Conservation (phyloP, 176 grass and related monocot species). For the sorghum (Sorghum bicolor) region DNA sequence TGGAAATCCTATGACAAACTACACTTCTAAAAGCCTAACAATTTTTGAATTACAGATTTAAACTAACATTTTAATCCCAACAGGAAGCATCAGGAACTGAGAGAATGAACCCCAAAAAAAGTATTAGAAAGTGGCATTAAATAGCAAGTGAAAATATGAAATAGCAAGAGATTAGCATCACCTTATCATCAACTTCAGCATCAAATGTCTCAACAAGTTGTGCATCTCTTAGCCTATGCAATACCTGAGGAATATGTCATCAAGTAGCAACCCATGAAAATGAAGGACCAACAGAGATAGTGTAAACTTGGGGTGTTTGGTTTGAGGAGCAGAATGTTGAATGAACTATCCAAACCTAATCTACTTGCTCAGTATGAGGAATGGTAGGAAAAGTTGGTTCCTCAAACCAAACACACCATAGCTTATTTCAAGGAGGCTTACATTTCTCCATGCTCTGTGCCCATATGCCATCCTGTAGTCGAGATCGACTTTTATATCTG, state of each 20-base stretch:
- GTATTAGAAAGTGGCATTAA: neutral
- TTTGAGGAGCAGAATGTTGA: neutral
- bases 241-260: slow-evolving; percentile 44
- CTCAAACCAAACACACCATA: neutral
- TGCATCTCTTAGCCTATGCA: slow-evolving; percentile 83
- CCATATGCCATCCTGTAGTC: slow-evolving; percentile 66
- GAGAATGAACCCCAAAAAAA: slow-evolving; percentile 3
- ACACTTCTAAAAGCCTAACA: slow-evolving; percentile 6
- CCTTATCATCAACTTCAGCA: slow-evolving; percentile 67
- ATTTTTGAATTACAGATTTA: neutral
- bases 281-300: slow-evolving; percentile 16
- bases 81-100: neutral
- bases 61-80: neutral
- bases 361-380: neutral
- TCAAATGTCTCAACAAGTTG: slow-evolving; percentile 77
- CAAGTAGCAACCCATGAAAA: slow-evolving; percentile 26
- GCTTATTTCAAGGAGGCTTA: slow-evolving; percentile 43
- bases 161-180: slow-evolving; percentile 22
- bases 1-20: slow-evolving; percentile 2
- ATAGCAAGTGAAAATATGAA: slow-evolving; percentile 26
- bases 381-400: neutral
- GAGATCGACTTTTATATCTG: slow-evolving; percentile 85
- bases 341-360: neutral
- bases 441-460: slow-evolving; percentile 92
- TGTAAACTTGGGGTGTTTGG: neutral